Evolutionary conservation across 75 land plant species (phyloP).

Genomic region (Sequoiadendron giganteum): DNA sequence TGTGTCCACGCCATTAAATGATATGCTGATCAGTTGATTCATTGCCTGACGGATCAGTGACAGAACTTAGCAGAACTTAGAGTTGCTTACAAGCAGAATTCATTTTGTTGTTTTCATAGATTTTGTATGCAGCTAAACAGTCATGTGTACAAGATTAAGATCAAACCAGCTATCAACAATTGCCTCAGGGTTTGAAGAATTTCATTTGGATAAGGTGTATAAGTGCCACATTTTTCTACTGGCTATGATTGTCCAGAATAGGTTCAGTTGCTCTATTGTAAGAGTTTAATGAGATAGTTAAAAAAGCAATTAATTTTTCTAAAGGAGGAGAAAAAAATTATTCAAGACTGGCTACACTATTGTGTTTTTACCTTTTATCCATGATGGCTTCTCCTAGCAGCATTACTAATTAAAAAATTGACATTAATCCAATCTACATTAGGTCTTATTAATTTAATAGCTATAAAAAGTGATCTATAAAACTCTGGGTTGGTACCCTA

Average conservation of each 20-base stretch:
- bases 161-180: not conserved
- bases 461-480: not conserved
- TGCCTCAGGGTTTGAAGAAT: not conserved
- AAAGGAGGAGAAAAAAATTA: not conserved
- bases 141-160: not conserved
- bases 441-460: not conserved
- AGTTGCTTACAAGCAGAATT: not conserved
- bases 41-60: not conserved
- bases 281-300: not conserved
- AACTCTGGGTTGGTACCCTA: no score
- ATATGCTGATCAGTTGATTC: no score
- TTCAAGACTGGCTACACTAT: not conserved
- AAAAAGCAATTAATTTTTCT: not conserved
- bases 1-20: no score
- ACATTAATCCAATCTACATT: not conserved
- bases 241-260: not conserved
- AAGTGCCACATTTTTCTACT: not conserved
- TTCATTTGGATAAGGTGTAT: not conserved
- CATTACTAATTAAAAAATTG: not conserved
- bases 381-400: not conserved
- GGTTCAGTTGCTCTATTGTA: not conserved
- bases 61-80: no score
- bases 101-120: not conserved
- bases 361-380: not conserved
- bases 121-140: not conserved